phyloP scores from a whole-genome alignment of 2,329 filamentous ascomycete species.

The Colletotrichum coccodes region DNA sequence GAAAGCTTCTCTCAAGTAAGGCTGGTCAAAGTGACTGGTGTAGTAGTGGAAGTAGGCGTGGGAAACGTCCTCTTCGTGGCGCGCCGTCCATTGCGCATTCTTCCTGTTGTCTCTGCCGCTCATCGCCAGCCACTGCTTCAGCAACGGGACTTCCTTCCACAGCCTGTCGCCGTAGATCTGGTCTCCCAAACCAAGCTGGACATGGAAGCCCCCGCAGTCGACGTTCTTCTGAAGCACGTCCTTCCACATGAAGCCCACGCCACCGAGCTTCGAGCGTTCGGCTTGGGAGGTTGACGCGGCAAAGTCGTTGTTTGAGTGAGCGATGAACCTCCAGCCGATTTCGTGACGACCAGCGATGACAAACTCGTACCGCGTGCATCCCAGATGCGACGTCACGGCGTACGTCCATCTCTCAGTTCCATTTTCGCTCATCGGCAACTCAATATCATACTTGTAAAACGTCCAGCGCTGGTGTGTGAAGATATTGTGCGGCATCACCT shows the following conservation, averaged over 20 bases:
- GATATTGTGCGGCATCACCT: slow-evolving; percentile 84
- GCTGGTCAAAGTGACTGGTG: slow-evolving; percentile 97
- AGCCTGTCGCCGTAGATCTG: slow-evolving; percentile 96
- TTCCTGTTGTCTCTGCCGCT: slow-evolving; percentile 94
- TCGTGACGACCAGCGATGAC: slow-evolving; percentile 91
- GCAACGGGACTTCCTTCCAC: slow-evolving; percentile 93
- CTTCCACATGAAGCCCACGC: slow-evolving; percentile 97
- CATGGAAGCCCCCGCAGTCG: slow-evolving; percentile 95
- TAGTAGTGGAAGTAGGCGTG: slow-evolving; percentile 99
- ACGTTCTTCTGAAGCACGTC: slow-evolving; percentile 97
- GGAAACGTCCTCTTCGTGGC: slow-evolving; percentile 93
- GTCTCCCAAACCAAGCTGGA: slow-evolving; percentile 89
- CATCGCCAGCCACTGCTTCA: slow-evolving; percentile 95
- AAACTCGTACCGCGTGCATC: slow-evolving; percentile 98
- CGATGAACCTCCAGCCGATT: slow-evolving; percentile 94
- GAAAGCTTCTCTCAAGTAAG: slow-evolving; percentile 92
- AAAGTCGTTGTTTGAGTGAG: slow-evolving; percentile 97
- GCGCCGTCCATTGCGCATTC: slow-evolving; percentile 90
- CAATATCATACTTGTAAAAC: slow-evolving; percentile 94
- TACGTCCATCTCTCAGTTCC: slow-evolving; percentile 93
- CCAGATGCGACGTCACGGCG: slow-evolving; percentile 94
- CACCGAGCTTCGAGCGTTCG: slow-evolving; percentile 86
- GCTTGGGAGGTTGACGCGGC: slow-evolving; percentile 86
- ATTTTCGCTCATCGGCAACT: slow-evolving; percentile 87
- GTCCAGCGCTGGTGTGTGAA: slow-evolving; percentile 92